These are phyloP conservation scores for Fusarium tricinctum DNA, from an alignment of 2,329 filamentous ascomycete genomes.

Conservation along the genomic window DNA sequence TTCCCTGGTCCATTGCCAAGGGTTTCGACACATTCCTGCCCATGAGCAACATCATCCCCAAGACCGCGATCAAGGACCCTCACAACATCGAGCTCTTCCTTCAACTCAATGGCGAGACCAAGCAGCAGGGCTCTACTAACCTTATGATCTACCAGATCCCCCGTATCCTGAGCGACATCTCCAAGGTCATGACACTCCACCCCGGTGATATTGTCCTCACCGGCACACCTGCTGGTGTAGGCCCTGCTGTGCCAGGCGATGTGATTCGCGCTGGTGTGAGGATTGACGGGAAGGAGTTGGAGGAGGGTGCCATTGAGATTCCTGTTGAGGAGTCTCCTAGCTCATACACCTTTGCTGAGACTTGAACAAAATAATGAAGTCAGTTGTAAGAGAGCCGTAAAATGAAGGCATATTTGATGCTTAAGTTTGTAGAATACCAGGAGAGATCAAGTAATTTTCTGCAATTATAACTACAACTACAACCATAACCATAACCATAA, in stretches of 20 bases:
- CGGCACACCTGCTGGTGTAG: slow-evolving; percentile 97
- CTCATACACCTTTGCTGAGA: slow-evolving; percentile 82
- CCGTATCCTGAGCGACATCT: slow-evolving; percentile 89
- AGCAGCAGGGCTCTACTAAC: slow-evolving; percentile 89
- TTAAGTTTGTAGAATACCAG: slow-evolving; percentile 30
- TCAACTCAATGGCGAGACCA: slow-evolving; percentile 81
- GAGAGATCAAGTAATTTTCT: slow-evolving; percentile 9
- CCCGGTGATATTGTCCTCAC: slow-evolving; percentile 94
- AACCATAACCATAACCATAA: slow-evolving; percentile 2
- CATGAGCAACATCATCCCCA: slow-evolving; percentile 84
- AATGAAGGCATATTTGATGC: neutral
- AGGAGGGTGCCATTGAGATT: slow-evolving; percentile 88
- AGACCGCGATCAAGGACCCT: slow-evolving; percentile 84
- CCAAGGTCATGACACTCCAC: slow-evolving; percentile 93
- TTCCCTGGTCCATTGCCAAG: slow-evolving; percentile 97
- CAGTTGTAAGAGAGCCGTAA: slow-evolving; percentile 3
- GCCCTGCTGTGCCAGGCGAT: slow-evolving; percentile 86
- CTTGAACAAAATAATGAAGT: slow-evolving; percentile 57
- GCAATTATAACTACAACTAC: slow-evolving; percentile 1
- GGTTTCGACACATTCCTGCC: slow-evolving; percentile 98
- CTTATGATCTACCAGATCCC: slow-evolving; percentile 96
- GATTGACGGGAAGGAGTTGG: slow-evolving; percentile 83
- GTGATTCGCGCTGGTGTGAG: slow-evolving; percentile 86
- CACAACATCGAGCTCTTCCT: slow-evolving; percentile 91
- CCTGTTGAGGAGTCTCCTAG: slow-evolving; percentile 83